These are phyloP conservation scores for Coprinopsis cinerea DNA, from an alignment of 768 basidiomycete genomes.

Conservation along the genomic window DNA sequence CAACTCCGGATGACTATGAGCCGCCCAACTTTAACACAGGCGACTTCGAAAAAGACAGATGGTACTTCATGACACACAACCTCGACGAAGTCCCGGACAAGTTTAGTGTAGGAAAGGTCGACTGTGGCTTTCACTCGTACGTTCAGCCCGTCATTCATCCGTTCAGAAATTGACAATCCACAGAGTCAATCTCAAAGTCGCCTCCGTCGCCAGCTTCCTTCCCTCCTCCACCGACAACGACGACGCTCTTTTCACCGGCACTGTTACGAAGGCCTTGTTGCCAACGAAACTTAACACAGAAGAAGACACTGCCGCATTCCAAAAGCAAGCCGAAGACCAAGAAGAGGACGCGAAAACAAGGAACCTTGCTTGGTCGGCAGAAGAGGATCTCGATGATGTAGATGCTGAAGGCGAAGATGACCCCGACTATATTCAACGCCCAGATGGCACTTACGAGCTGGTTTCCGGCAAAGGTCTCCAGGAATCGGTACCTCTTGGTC, in stretches of 20 bases:
- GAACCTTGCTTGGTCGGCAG: slow-evolving; percentile 61
- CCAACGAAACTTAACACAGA: slow-evolving; percentile 44
- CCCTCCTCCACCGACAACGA: slow-evolving; percentile 60
- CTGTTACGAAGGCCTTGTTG: slow-evolving; percentile 24
- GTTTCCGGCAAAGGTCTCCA: slow-evolving; percentile 14
- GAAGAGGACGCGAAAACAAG: slow-evolving; percentile 54
- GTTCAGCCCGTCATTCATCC: slow-evolving; percentile 13
- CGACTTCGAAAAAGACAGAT: slow-evolving; percentile 65
- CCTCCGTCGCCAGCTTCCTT: slow-evolving; percentile 69
- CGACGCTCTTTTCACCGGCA: slow-evolving; percentile 49
- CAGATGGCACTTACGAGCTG: slow-evolving; percentile 31
- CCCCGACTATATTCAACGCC: slow-evolving; percentile 32
- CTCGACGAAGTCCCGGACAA: slow-evolving; percentile 69
- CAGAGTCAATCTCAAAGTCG: slow-evolving; percentile 66
- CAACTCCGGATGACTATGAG: slow-evolving; percentile 77
- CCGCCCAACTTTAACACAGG: slow-evolving; percentile 74
- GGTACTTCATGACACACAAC: slow-evolving; percentile 78
- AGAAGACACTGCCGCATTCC: slow-evolving; percentile 49
- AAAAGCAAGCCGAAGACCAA: slow-evolving; percentile 54
- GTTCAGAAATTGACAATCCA: not conserved
- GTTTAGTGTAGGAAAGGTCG: slow-evolving; percentile 58
- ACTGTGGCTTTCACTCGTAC: slow-evolving; percentile 73
- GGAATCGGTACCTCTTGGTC: slow-evolving; percentile 33
- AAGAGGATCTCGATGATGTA: slow-evolving; percentile 45
- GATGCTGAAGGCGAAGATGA: slow-evolving; percentile 63